These are phyloP conservation scores for Chaetomiaceae sp. DNA, from an alignment of 2,329 filamentous ascomycete species.

Conservation along the genomic window DNA sequence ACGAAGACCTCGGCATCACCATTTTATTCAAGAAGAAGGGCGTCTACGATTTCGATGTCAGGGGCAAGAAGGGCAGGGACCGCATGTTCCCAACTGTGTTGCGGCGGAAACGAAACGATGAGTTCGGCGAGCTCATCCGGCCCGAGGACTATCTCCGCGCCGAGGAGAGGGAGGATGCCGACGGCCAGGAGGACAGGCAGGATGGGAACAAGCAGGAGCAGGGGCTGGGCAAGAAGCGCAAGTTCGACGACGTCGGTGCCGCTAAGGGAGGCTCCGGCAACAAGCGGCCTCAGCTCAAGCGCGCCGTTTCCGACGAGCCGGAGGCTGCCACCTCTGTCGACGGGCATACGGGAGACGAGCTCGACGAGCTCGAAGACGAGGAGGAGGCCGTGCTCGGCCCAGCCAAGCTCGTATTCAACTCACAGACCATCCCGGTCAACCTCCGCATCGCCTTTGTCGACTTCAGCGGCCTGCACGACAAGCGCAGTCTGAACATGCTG, in stretches of 20 bases:
- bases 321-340: conserved; percentile 35
- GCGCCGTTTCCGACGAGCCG: conserved; percentile 42
- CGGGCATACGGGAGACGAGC: conserved; percentile 48
- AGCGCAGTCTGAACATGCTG: conserved; percentile 88
- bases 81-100: conserved; percentile 86
- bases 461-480: conserved; percentile 88
- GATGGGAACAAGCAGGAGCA: conserved; percentile 51
- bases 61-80: conserved; percentile 86
- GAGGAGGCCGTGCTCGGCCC: conserved; percentile 57
- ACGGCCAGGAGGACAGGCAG: conserved; percentile 57
- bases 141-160: conserved; percentile 91
- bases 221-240: conserved; percentile 83
- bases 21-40: conserved; percentile 83
- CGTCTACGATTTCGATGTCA: conserved; percentile 89
- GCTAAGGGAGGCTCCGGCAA: conserved; percentile 44
- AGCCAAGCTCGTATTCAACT: conserved; percentile 66
- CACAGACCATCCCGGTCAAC: conserved; percentile 61
- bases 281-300: conserved; percentile 55
- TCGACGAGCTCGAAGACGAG: conserved; percentile 56
- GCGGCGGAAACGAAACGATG: conserved; percentile 73
- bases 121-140: conserved; percentile 90
- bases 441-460: conserved; percentile 83
- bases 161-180: conserved; percentile 77
- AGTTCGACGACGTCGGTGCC: conserved; percentile 71
- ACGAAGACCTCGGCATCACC: conserved; percentile 89